Base-by-base conservation (phyloP, 23 red algal genomes). In the Cyanidioschyzon merolae region DNA sequence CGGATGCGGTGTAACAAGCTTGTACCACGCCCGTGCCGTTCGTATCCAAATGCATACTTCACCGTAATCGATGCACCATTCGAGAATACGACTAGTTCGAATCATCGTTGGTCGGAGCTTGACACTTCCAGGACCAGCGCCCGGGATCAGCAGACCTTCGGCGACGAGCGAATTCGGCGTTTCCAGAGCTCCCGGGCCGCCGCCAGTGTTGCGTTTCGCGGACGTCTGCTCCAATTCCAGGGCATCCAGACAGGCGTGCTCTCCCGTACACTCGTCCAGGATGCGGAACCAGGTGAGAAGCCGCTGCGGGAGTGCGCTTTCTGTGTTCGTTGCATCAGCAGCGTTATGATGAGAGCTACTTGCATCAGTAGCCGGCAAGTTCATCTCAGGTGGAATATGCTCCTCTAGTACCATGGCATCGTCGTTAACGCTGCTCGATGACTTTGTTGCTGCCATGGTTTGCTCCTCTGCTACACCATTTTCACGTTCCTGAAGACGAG, bases 61-160 rank as follows among this genome's bases (percentile, higher is more conserved):
- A 35, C 63, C 63, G 63, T 71, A 71, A 32, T 71, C 63, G 29
- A 71, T 71, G 63, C 63, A 71, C 63, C 63, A 71, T 27, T 71
- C 63, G 21, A 32, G 63, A 32, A 71, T 71, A 27, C n/a, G 63
- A 35, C 63, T 27, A 3, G 63, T 71, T 7, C 63, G 63, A 25
- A 71, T 35, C 63, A 71, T 25, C 16, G 30, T 25, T 35, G 63
- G 63, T 32, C 63, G 63, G 3, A 32, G 63, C 45, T 54, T 54
- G 12, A 54, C 45, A 35, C 63, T 25, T 17, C n/a, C 63, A 7
- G 63, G 12, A 35, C 32, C 63, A 7, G 63, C 12, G 21, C n/a
- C 63, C 29, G 63, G n/a, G 2, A 71, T 27, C 63, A 71, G 7
- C 12, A 71, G 21, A 27, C 63, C 63, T 27, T 71, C n/a, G 2